phyloP scores from a whole-genome alignment of 306 rosid species.

The Mimosa pudica region DNA sequence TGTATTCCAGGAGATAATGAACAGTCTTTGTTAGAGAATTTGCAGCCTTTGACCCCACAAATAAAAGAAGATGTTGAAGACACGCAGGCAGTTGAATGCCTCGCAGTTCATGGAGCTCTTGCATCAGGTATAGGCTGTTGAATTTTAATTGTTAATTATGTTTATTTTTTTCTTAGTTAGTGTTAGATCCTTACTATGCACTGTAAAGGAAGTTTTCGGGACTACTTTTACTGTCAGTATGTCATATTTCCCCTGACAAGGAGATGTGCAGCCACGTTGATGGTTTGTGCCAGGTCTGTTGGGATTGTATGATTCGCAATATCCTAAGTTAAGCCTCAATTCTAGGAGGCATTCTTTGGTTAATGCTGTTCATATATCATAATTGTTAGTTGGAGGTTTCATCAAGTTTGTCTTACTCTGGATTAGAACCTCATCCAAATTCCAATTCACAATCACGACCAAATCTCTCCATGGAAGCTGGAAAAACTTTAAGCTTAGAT shows the following conservation, averaged over 20 bases:
- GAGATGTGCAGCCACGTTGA: background rate
- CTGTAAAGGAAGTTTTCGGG: constrained; percentile 16
- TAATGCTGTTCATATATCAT: background rate
- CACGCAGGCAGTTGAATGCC: constrained; percentile 59
- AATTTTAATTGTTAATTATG: constrained; percentile 1
- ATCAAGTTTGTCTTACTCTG: background rate
- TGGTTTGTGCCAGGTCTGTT: background rate
- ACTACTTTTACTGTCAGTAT: background rate
- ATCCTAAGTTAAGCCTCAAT: background rate
- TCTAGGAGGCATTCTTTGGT: background rate
- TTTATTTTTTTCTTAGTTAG: constrained; percentile 17
- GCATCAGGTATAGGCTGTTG: constrained; percentile 57
- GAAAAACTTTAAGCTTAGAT: background rate
- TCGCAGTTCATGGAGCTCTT: constrained; percentile 73
- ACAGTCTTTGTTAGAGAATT: constrained; percentile 49
- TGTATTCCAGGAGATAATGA: constrained; percentile 55
- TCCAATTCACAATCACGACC: background rate
- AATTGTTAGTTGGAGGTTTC: background rate
- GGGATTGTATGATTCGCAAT: background rate
- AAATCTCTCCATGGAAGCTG: background rate
- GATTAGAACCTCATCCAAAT: background rate
- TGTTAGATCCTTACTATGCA: constrained; percentile 13
- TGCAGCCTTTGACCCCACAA: constrained; percentile 81
- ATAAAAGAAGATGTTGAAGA: constrained; percentile 60
- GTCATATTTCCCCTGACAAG: constrained; percentile 17